These are phyloP conservation scores for Penicillium sp. DNA, from an alignment of 2,329 filamentous ascomycete species.

Conservation along the genomic window DNA sequence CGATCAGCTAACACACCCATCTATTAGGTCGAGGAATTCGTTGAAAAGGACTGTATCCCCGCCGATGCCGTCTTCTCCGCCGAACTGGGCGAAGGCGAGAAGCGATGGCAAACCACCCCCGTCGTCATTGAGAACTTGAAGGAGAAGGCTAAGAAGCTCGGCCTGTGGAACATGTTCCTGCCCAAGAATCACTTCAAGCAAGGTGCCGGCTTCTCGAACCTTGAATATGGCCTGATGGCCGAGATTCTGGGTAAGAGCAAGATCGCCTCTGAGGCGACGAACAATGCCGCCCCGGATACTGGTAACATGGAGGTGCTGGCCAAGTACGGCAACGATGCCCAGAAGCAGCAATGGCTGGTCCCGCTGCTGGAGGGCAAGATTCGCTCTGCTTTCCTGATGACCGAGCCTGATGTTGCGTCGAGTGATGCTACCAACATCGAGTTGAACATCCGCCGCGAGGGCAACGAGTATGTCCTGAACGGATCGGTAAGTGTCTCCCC, in stretches of 20 bases:
- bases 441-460: constrained; percentile 79
- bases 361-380: constrained; percentile 84
- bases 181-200: constrained; percentile 94
- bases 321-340: constrained; percentile 83
- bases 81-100: constrained; percentile 75
- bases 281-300: constrained; percentile 89
- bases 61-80: constrained; percentile 80
- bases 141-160: constrained; percentile 76
- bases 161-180: constrained; percentile 98
- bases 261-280: constrained; percentile 82
- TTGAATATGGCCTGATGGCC: constrained; percentile 98
- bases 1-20: background rate
- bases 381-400: constrained; percentile 91
- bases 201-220: constrained; percentile 89
- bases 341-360: constrained; percentile 82
- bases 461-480: constrained; percentile 88
- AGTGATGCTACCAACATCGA: constrained; percentile 93
- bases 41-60: constrained; percentile 91
- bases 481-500: constrained; percentile 66
- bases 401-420: constrained; percentile 84
- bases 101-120: constrained; percentile 81
- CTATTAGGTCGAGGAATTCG: constrained; percentile 82
- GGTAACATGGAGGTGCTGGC: constrained; percentile 96
- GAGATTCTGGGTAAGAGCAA: constrained; percentile 89
- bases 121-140: constrained; percentile 87